Base-by-base conservation (phyloP, 352 stramenopile species). In the Blastocystis sp. region DNA sequence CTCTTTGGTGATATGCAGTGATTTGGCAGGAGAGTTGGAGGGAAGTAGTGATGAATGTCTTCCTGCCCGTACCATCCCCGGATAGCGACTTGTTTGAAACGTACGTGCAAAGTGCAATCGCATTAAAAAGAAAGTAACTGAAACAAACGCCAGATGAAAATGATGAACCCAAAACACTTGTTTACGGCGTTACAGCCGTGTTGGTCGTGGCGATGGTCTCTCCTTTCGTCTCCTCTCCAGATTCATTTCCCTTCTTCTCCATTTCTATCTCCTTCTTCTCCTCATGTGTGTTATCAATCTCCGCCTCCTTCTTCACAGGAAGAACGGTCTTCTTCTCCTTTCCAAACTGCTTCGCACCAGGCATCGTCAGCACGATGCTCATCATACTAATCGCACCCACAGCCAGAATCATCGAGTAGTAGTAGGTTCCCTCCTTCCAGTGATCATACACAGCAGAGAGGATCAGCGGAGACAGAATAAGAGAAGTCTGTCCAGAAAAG, bases 341-440 rank as follows among this genome's bases (percentile, higher is more conserved):
- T 76, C 66, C 66, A 17, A 76, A 48, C n/a, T 40, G 41, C 66
- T 76, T 76, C 10, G n/a, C 2, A 56, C 52, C 66, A 23, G 41
- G 41, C n/a, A 40, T 41, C n/a, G 34, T 59, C n/a, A 45, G 10
- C 66, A 76, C n/a, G 3, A 28, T 48, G 38, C 10, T 76, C 67
- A 77, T 56, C n/a, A 34, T 41, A 59, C n/a, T 40, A 14, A 77
- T 41, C 19, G 23, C n/a, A 1, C 45, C 21, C 17, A n/a, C 41
- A 3, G 67, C 28, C 17, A 77, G 1, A 34, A 77, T 41, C 40
- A 77, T 56, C 10, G 28, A 77, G n/a, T n/a, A 77, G 52, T 77
- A 77, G 41, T 77, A 77, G 0, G 40, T 77, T 34, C 23, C 67
- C 21, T 77, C 28, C 40, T 9, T 38, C 45, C 19, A 56, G 23